Base-by-base conservation (phyloP, 768 basidiomycete genomes). In the Trametes elegans region DNA sequence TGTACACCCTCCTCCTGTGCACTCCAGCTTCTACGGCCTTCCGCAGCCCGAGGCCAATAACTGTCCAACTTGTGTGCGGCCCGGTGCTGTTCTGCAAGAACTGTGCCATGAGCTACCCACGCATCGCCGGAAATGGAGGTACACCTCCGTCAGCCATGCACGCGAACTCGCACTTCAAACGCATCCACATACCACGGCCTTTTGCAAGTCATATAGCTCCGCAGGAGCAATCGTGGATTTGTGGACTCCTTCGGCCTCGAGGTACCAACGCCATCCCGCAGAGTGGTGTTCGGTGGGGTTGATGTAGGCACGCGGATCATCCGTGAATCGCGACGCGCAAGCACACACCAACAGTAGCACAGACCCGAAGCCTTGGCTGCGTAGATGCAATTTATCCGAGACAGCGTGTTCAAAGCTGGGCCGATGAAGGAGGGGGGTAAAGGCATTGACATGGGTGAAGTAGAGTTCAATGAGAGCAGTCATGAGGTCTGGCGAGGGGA, bases 21-120 rank as follows among this genome's bases (percentile, higher is more conserved):
- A 85, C 86, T 28, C 90, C 91, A 5, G 88, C 76, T 60, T 92
- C 90, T 67, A 87, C 49, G 31, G 62, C 36, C 57, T 67, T 21
- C 48, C 75, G 81, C 44, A 77, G 70, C 24, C 73, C 90, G 53
- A 73, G 74, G 56, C 74, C 81, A 56, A 75, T 43, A 21, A 57
- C 11, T 9, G 38, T 40, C 58, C 55, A 59, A 9, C 23, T n/a
- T n/a, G 48, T 24, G 13, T 47, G 3, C 13, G 27, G 41, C n/a
- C 23, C 32, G 23, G 53, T 21, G 82, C 24, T n/a, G n/a, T n/a
- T n/a, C 11, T 44, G 16, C 42, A 23, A 13, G 42, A 28, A 21
- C 21, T 18, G 14, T 39, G 42, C 57, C 32, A 42, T 29, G 14
- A 19, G 31, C 19, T 27, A n/a, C n/a, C n/a, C n/a, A n/a, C n/a